These are phyloP conservation scores for Zygosaccharomyces bailii DNA, from an alignment of 805 yeast species.

Conservation along the genomic window DNA sequence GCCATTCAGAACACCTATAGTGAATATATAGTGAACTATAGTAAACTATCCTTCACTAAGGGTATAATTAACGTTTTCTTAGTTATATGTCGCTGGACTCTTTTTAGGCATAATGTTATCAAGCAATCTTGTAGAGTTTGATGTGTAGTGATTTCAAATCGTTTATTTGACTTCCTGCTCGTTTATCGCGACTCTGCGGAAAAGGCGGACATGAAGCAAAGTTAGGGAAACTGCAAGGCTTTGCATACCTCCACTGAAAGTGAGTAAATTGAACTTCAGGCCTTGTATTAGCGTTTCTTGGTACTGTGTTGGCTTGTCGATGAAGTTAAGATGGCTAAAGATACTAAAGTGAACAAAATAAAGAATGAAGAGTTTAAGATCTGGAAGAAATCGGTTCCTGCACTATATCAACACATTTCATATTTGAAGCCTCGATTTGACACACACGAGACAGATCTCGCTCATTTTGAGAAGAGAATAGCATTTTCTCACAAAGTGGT, in stretches of 20 bases:
- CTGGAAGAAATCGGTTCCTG: conserved; percentile 84
- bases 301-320: neutral
- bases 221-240: neutral
- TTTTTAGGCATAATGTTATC: no score
- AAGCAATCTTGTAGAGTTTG: no score
- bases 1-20: no score
- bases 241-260: neutral
- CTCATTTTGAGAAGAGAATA: conserved; percentile 26
- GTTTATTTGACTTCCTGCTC: neutral
- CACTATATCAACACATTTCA: conserved; percentile 51
- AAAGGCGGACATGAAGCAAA: neutral
- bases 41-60: no score
- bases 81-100: no score
- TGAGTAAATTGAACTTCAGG: no score
- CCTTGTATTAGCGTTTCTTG: no score
- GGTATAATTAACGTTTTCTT: no score
- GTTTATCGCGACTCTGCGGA: neutral
- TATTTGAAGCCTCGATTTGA: conserved; percentile 39
- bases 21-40: no score
- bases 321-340: conserved; percentile 11
- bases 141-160: no score
- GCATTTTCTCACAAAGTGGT: conserved; percentile 30
- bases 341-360: conserved; percentile 41
- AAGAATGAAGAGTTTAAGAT: conserved; percentile 71
- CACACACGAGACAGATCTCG: conserved; percentile 29